Evolutionary conservation across 2,329 filamentous ascomycete species (phyloP).

Genomic region (Cercospora beticola): DNA sequence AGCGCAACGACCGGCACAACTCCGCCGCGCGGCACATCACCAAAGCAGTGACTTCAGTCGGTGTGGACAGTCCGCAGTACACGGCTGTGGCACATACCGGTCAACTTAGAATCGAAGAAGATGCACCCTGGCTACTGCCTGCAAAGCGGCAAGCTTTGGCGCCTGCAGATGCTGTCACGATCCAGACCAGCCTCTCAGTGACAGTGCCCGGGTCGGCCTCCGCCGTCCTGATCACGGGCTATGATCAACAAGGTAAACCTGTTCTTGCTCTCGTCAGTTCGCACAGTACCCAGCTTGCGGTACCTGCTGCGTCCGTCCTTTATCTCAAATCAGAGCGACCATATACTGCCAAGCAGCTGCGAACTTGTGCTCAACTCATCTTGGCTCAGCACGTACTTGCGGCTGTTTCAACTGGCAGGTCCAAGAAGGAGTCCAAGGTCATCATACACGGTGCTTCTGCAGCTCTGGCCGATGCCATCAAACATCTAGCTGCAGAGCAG

Average conservation of each 20-base stretch:
- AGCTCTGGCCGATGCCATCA: constrained; percentile 14
- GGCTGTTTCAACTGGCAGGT: constrained; percentile 6
- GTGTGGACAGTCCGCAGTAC: constrained; percentile 6
- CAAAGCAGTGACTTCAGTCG: constrained; percentile 13
- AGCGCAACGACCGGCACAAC: constrained; percentile 32
- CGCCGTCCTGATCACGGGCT: constrained; percentile 14
- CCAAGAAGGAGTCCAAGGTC: neutral
- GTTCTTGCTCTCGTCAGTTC: constrained; percentile 14
- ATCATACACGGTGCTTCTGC: constrained; percentile 21
- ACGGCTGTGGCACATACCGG: constrained; percentile 15
- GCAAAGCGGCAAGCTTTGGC: constrained; percentile 1
- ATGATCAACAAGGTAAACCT: constrained; percentile 10
- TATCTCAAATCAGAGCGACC: neutral
- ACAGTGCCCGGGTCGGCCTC: constrained; percentile 13
- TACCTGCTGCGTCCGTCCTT: neutral
- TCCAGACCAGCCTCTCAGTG: constrained; percentile 13
- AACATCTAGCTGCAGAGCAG: neutral
- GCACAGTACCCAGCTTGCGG: constrained; percentile 11
- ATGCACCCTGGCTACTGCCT: constrained; percentile 15
- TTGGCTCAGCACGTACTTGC: constrained; percentile 19
- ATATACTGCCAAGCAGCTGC: constrained; percentile 18
- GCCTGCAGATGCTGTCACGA: neutral
- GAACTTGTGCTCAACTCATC: constrained; percentile 12
- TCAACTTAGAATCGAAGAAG: constrained; percentile 16
- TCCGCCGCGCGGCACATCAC: constrained; percentile 28